phyloP scores from a whole-genome alignment of 129 eudicot species.

The Flaveria linearis region DNA sequence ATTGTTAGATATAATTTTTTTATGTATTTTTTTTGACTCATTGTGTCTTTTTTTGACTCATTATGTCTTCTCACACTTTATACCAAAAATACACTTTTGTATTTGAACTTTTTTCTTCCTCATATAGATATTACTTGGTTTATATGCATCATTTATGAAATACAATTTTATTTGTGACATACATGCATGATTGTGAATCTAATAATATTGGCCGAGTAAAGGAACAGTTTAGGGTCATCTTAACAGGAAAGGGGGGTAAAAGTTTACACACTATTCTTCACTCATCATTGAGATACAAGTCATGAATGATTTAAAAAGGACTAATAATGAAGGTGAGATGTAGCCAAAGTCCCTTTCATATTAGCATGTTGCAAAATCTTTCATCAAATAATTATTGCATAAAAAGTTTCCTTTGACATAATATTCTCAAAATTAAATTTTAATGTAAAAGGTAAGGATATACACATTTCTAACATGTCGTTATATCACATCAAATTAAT shows the following conservation, averaged over 20 bases:
- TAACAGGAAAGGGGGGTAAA: background rate
- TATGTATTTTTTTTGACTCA: too few species aligned
- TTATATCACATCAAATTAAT: background rate
- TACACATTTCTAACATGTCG: background rate
- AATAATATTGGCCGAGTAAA: background rate
- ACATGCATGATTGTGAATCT: background rate
- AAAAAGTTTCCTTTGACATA: background rate
- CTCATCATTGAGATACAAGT: background rate
- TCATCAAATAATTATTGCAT: background rate
- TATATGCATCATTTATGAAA: background rate
- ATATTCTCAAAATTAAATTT: background rate
- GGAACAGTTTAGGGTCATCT: conserved; percentile 1
- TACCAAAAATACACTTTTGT: too few species aligned
- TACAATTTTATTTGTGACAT: background rate
- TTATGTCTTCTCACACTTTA: too few species aligned
- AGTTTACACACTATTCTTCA: background rate
- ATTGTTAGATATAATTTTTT: too few species aligned
- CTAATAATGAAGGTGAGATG: conserved; percentile 5
- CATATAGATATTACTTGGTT: too few species aligned
- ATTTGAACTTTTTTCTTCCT: too few species aligned
- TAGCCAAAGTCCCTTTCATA: background rate
- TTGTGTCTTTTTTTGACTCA: too few species aligned
- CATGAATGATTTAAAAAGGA: background rate
- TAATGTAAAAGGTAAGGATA: background rate
- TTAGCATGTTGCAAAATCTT: background rate